These are phyloP conservation scores for Crithidia sp. DNA, from an alignment of 208 protist species.

Conservation along the genomic window DNA sequence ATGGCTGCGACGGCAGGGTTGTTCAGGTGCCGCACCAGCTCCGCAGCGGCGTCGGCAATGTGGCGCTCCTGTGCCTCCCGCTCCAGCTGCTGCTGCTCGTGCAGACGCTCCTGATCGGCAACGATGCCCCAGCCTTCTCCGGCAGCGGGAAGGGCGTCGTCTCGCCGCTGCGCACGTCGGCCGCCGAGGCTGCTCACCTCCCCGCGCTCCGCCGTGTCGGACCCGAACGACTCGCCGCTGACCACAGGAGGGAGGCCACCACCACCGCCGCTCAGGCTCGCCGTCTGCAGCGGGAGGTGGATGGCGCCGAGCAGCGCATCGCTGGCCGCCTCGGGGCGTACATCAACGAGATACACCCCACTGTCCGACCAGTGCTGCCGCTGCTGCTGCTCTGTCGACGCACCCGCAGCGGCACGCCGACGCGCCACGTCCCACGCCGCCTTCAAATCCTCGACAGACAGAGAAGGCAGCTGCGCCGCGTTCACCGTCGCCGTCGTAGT, in stretches of 20 bases:
- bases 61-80: slow-evolving; percentile 32
- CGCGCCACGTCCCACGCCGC: slow-evolving; percentile 2
- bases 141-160: background rate
- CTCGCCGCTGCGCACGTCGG: background rate
- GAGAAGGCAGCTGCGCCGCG: slow-evolving; percentile 4
- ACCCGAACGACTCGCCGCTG: no score
- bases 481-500: background rate
- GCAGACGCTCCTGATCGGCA: slow-evolving; percentile 27
- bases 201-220: no score
- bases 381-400: background rate
- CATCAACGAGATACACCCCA: slow-evolving; percentile 66
- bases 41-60: slow-evolving; percentile 48
- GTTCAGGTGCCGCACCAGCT: slow-evolving; percentile 45
- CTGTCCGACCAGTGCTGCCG: slow-evolving; percentile 33
- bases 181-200: background rate
- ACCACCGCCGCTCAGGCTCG: no score
- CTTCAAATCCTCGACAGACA: slow-evolving; percentile 23
- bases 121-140: slow-evolving; percentile 31
- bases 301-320: slow-evolving; percentile 59
- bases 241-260: no score
- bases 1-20: slow-evolving; percentile 57
- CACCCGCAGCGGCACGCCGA: background rate
- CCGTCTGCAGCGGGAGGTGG: slow-evolving; percentile 32
- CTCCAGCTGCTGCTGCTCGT: slow-evolving; percentile 28
- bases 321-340: slow-evolving; percentile 24